phyloP scores from a whole-genome alignment of 495 filamentous ascomycete species.

The Aspergillus bertholletiae region DNA sequence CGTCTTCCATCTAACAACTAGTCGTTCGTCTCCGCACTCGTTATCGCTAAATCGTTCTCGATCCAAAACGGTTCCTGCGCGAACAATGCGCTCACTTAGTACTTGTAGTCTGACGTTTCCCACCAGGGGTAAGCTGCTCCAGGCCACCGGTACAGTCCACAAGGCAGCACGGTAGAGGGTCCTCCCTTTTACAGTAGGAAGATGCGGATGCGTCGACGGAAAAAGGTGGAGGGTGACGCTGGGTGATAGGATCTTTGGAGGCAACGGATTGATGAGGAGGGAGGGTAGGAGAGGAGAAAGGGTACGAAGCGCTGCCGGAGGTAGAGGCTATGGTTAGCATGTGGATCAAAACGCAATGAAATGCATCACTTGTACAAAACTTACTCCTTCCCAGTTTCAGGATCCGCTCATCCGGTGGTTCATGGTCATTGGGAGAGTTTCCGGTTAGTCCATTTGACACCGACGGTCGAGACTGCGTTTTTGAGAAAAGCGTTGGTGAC shows the following conservation, averaged over 20 bases:
- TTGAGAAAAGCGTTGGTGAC: conserved; percentile 23
- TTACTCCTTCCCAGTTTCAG: conserved; percentile 87
- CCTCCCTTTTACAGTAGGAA: conserved; percentile 84
- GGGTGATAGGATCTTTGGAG: conserved; percentile 81
- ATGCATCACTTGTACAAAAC: conserved; percentile 16
- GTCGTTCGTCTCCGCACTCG: conserved; percentile 62
- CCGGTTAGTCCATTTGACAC: conserved; percentile 14
- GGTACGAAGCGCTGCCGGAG: conserved; percentile 66
- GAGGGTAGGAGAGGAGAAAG: conserved; percentile 85
- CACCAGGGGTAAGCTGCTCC: conserved; percentile 85
- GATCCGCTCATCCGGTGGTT: conserved; percentile 70
- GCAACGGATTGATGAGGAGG: conserved; percentile 76
- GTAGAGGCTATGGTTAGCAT: background rate
- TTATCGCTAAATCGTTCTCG: conserved; percentile 20
- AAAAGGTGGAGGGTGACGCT: conserved; percentile 92
- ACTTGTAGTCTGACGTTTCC: conserved; percentile 87
- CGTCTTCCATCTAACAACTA: conserved; percentile 84
- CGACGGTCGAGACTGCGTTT: conserved; percentile 11
- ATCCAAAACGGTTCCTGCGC: conserved; percentile 37
- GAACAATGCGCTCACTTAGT: conserved; percentile 80
- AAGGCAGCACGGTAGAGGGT: conserved; percentile 89
- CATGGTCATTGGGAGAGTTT: conserved; percentile 28
- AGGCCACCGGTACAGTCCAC: conserved; percentile 92
- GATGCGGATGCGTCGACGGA: conserved; percentile 92
- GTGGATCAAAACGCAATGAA: background rate